Percentiles rank a stretch among this genome's conserved stretches.
Conservation (phyloP, 306 rosid species). For the Lathyrus tuberosus region DNA sequence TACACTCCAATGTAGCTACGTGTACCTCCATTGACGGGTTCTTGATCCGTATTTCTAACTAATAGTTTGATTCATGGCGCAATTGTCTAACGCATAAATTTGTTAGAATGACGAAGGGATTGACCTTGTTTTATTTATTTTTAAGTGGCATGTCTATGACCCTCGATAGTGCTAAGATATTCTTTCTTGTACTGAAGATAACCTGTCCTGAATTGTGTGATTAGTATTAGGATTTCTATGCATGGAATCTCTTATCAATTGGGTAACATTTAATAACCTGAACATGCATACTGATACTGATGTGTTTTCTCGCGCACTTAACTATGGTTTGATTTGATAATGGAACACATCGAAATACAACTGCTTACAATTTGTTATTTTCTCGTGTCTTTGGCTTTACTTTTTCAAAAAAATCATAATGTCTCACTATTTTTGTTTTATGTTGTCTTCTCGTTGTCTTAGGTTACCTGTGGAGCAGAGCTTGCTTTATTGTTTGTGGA, state of each 20-base stretch:
- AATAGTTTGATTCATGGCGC: background rate
- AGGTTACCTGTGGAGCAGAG: conserved; percentile 97
- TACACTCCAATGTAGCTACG: background rate
- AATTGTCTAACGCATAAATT: conserved; percentile 10
- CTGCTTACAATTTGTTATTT: background rate
- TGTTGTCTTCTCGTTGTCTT: conserved; percentile 35
- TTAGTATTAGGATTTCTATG: background rate
- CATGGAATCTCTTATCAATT: background rate
- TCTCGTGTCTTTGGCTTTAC: background rate
- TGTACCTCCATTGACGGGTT: conserved; percentile 8
- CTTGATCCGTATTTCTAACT: conserved; percentile 9
- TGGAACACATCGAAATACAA: background rate
- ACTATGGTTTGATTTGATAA: conserved; percentile 4
- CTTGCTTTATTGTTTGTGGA: conserved; percentile 90
- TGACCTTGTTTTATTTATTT: background rate
- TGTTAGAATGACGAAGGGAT: background rate
- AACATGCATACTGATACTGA: background rate
- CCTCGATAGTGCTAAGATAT: background rate
- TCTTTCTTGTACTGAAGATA: conserved; percentile 4
- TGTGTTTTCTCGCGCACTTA: background rate
- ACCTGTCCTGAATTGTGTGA: background rate
- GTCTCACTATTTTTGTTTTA: background rate
- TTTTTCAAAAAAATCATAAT: background rate
- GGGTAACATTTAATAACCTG: background rate
- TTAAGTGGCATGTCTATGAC: conserved; percentile 12